Evolutionary conservation across 257 asterid genomes (phyloP), one percentile per base, ranked within the genome.

Genomic region (Misopates orontium): DNA sequence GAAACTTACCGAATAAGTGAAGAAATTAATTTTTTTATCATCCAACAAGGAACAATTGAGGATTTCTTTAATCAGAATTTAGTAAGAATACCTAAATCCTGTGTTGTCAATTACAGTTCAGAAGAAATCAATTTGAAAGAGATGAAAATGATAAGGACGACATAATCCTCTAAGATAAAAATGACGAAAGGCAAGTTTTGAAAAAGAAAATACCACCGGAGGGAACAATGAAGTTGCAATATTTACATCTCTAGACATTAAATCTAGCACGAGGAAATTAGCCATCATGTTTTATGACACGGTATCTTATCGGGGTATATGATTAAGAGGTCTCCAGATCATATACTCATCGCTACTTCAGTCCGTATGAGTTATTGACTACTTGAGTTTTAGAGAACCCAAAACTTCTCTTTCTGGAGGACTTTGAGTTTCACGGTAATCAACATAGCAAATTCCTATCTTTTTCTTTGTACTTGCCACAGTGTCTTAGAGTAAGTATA

Each of bases 51-150:
- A 39, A 25, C 42, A 56, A 0, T n/a, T 16, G 12, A 36, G 25
- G 61, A 16, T 56, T 17, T 25, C n/a, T n/a, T 53, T 15, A 59
- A 51, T 25, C 39, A n/a, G 32, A 72, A 68, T 2, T 10, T 52
- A 23, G 40, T 14, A 13, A 57, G 18, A 56, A 5, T 25, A 32
- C 17, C 41, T 25, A 60, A 21, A 15, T 14, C 51, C 66, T 39
- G 5, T 32, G 18, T 16, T 48, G n/a, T 60, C 28, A 45, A 25
- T 57, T 23, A 51, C 10, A 22, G 16, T 53, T 17, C n/a, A 14
- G 63, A 44, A 28, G 36, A 28, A 28, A 28, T 2, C 4, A 28
- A 28, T 28, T 24, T n/a, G n/a, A n/a, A n/a, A n/a, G n/a, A 1
- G 10, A 36, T 36, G 42, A 36, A 36, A n/a, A 20, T 31, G 7